phyloP scores from a whole-genome alignment of 2,329 filamentous ascomycete genomes.

The Fusarium redolens region DNA sequence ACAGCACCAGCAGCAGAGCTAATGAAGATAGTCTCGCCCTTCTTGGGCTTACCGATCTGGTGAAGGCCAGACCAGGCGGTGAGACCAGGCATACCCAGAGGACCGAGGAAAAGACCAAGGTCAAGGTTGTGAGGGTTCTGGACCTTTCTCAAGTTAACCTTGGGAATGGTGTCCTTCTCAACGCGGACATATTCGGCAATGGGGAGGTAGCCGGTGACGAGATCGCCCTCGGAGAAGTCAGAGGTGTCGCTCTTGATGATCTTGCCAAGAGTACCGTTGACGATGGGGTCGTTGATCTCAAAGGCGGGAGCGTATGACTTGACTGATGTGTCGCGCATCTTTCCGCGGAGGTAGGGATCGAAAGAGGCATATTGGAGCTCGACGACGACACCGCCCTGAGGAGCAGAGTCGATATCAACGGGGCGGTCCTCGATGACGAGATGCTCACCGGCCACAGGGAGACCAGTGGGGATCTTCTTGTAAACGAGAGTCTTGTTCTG shows the following conservation, averaged over 20 bases:
- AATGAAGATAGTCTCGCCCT: slow-evolving; percentile 82
- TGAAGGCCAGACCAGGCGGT: slow-evolving; percentile 78
- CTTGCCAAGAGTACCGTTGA: slow-evolving; percentile 71
- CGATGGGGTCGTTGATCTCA: slow-evolving; percentile 70
- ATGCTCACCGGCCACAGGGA: slow-evolving; percentile 77
- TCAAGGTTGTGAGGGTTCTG: slow-evolving; percentile 77
- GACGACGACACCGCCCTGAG: slow-evolving; percentile 73
- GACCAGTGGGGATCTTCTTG: slow-evolving; percentile 73
- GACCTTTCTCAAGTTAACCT: slow-evolving; percentile 61
- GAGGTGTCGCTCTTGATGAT: slow-evolving; percentile 76
- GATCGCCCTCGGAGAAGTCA: slow-evolving; percentile 74
- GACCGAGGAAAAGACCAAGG: slow-evolving; percentile 75
- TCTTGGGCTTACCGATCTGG: slow-evolving; percentile 71
- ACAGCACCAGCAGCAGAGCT: slow-evolving; percentile 84
- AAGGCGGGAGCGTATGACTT: slow-evolving; percentile 71
- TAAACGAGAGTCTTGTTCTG: slow-evolving; percentile 81
- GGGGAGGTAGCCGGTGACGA: slow-evolving; percentile 68
- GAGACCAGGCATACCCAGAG: slow-evolving; percentile 71
- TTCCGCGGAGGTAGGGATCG: slow-evolving; percentile 86
- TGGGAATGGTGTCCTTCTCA: slow-evolving; percentile 52
- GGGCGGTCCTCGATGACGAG: slow-evolving; percentile 73
- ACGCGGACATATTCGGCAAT: slow-evolving; percentile 77
- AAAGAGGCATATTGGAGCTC: slow-evolving; percentile 80
- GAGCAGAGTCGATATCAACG: slow-evolving; percentile 71
- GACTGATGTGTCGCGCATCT: slow-evolving; percentile 71